Conservation (phyloP, 2,329 filamentous ascomycete genomes). For the Rutstroemia sp. region DNA sequence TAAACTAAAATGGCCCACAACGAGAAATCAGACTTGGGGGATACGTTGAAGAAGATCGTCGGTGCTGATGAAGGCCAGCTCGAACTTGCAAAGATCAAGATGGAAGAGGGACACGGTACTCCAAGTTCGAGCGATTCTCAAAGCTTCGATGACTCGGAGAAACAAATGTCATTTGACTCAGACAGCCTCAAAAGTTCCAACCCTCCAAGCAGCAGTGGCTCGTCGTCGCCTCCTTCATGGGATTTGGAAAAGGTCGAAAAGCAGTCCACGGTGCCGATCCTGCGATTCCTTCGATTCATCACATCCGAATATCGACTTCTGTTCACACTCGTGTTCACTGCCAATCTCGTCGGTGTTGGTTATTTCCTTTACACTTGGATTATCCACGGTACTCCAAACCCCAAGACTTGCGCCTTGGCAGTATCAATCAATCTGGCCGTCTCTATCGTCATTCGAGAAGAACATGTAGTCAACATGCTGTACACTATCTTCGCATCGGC, state of each 20-base stretch:
- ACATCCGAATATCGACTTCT: conserved; percentile 41
- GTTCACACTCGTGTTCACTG: conserved; percentile 45
- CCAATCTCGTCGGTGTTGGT: conserved; percentile 38
- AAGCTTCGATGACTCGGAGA: no score
- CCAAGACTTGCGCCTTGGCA: conserved; percentile 4
- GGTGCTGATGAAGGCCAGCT: no score
- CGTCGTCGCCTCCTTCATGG: not conserved
- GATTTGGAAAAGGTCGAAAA: conserved; percentile 1
- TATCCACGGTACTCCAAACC: not conserved
- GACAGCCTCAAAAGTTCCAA: not conserved
- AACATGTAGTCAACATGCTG: conserved; percentile 44
- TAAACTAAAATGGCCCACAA: no score
- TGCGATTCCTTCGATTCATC: conserved; percentile 5
- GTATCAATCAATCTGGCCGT: conserved; percentile 29
- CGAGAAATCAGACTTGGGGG: no score
- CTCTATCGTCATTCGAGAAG: conserved; percentile 46
- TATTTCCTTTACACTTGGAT: conserved; percentile 23
- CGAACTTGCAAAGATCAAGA: no score
- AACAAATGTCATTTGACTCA: not conserved
- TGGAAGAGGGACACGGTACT: no score
- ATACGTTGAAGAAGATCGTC: no score
- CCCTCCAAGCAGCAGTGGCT: not conserved
- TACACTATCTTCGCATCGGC: conserved; percentile 41
- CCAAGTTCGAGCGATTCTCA: no score
- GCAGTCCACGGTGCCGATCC: not conserved